These are phyloP conservation scores for Vigna angularis DNA, from an alignment of 306 rosid genomes.

Conservation along the genomic window DNA sequence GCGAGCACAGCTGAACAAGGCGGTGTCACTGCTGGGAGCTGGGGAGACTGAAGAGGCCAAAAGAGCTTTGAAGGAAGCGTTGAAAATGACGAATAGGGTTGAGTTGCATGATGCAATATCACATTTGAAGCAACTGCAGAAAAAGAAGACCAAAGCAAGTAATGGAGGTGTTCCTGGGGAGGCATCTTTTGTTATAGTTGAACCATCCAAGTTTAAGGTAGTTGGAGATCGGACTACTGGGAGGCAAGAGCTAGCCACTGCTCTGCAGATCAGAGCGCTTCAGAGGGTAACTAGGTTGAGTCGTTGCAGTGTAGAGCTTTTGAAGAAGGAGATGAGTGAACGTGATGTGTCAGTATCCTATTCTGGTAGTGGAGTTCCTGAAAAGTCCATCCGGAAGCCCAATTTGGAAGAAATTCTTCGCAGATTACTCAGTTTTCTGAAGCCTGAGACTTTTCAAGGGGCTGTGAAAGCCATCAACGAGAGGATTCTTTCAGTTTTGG, in stretches of 20 bases:
- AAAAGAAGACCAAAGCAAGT: conserved; percentile 71
- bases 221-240: conserved; percentile 76
- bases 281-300: conserved; percentile 90
- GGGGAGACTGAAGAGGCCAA: conserved; percentile 92
- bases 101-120: conserved; percentile 96
- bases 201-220: conserved; percentile 72
- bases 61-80: conserved; percentile 90
- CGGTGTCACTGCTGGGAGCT: conserved; percentile 94
- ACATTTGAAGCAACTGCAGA: conserved; percentile 94
- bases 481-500: conserved; percentile 89
- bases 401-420: conserved; percentile 89
- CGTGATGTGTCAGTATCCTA: conserved; percentile 83
- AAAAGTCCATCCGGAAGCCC: conserved; percentile 92
- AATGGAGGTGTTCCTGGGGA: conserved; percentile 75
- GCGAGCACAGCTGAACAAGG: conserved; percentile 99
- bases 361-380: conserved; percentile 85
- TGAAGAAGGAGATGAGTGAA: conserved; percentile 92
- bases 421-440: conserved; percentile 74
- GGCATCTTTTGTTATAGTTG: conserved; percentile 63
- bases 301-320: conserved; percentile 83
- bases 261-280: conserved; percentile 82
- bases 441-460: conserved; percentile 97
- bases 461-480: conserved; percentile 93
- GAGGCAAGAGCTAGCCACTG: conserved; percentile 72
- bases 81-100: conserved; percentile 98